These are phyloP conservation scores for Simplicillium sp. DNA, from an alignment of 2,329 filamentous ascomycete genomes.

Conservation along the genomic window DNA sequence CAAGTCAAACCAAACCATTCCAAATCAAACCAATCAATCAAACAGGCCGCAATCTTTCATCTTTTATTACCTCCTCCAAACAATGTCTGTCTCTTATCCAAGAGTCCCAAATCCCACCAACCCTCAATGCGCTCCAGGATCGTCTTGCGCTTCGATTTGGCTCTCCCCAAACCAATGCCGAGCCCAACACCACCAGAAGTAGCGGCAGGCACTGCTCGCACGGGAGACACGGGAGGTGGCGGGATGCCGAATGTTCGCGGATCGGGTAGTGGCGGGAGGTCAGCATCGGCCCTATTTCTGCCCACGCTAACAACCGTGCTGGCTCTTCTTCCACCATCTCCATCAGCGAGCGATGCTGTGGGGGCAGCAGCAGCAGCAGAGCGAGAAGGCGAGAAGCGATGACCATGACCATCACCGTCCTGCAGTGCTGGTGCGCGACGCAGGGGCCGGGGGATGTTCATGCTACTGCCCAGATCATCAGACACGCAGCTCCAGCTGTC, in stretches of 20 bases:
- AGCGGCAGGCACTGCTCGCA: background rate
- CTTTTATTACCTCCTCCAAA: constrained; percentile 13
- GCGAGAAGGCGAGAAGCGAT: constrained; percentile 7
- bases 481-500: constrained; percentile 13
- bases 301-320: too few relatives aligned
- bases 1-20: too few relatives aligned
- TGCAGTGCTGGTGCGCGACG: background rate
- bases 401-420: too few relatives aligned
- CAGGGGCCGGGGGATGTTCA: constrained; percentile 10
- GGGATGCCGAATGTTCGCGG: constrained; percentile 7
- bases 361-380: constrained; percentile 23
- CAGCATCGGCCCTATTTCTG: too few relatives aligned
- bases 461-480: constrained; percentile 16
- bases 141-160: constrained; percentile 32
- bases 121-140: constrained; percentile 39
- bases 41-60: constrained; percentile 5
- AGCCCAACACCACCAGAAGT: background rate
- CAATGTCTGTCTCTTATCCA: constrained; percentile 33
- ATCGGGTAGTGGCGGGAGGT: constrained; percentile 6
- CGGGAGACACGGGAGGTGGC: background rate
- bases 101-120: constrained; percentile 44
- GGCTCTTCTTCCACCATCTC: too few relatives aligned
- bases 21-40: background rate
- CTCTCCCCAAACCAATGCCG: constrained; percentile 4
- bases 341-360: constrained; percentile 16